Conservation (phyloP, 1,139 yeast species). For the Barnettozyma hawaiiensis region DNA sequence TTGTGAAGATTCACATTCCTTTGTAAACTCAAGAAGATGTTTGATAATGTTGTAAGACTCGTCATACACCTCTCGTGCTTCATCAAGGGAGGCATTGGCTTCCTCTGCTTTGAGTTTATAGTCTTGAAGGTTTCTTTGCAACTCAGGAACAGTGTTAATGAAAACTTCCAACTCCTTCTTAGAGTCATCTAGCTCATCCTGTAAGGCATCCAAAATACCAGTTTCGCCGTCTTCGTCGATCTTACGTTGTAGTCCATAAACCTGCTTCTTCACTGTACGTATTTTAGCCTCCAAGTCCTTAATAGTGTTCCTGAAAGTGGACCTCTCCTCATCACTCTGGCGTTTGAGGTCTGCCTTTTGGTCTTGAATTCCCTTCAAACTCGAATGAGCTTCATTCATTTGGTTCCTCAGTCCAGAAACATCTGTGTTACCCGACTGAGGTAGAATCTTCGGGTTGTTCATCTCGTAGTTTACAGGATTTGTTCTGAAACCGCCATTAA, state of each 20-base stretch:
- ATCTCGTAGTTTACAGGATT: constrained; percentile 51
- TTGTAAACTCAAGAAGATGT: constrained; percentile 24
- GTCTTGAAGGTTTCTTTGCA: constrained; percentile 24
- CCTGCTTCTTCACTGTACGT: constrained; percentile 15
- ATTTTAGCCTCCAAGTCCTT: constrained; percentile 1
- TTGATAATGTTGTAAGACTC: constrained; percentile 13
- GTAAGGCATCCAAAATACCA: constrained; percentile 32
- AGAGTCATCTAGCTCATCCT: constrained; percentile 27
- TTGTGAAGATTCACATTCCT: constrained; percentile 24
- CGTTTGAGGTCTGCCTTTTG: constrained; percentile 5
- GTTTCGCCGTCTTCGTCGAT: constrained; percentile 35
- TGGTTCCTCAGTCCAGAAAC: constrained; percentile 20
- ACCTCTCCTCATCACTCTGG: neutral
- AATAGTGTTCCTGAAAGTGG: neutral
- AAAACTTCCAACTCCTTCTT: constrained; percentile 27
- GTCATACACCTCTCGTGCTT: constrained; percentile 12
- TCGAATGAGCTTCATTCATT: constrained; percentile 21
- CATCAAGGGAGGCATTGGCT: constrained; percentile 21
- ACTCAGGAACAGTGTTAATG: constrained; percentile 24
- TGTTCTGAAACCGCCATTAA: constrained; percentile 42
- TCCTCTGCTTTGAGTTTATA: constrained; percentile 23
- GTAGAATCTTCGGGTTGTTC: constrained; percentile 24
- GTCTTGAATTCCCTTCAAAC: constrained; percentile 7
- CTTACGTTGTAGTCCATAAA: constrained; percentile 25
- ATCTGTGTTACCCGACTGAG: constrained; percentile 21